A percentile compares a stretch with the other conserved stretches of the same genome.
Evolutionary conservation across 768 basidiomycete species (phyloP).

Genomic region (Chiua virens): DNA sequence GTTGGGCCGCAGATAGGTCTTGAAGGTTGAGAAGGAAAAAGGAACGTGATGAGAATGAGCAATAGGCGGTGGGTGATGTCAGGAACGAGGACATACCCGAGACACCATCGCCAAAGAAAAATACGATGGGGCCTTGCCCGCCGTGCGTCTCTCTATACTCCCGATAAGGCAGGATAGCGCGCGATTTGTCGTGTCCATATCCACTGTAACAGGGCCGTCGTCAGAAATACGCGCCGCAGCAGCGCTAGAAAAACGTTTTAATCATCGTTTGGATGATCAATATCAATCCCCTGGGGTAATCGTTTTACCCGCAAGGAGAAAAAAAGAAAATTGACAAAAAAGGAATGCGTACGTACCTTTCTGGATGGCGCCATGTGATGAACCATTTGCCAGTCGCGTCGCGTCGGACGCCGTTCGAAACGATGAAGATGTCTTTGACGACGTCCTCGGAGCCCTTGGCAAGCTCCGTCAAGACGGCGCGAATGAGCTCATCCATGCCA

Average conservation of each 20-base stretch:
- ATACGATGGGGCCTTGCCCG: slow-evolving; percentile 60
- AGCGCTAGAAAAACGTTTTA: not conserved
- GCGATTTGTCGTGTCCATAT: slow-evolving; percentile 96
- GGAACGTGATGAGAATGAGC: not conserved
- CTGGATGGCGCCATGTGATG: slow-evolving; percentile 86
- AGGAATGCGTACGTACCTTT: slow-evolving; percentile 52
- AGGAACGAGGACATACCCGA: slow-evolving; percentile 56
- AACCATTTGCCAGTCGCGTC: slow-evolving; percentile 65
- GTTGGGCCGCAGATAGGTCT: slow-evolving; percentile 91
- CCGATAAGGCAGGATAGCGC: slow-evolving; percentile 86
- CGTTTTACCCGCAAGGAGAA: not conserved
- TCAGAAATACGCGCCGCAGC: not conserved
- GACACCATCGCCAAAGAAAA: slow-evolving; percentile 98
- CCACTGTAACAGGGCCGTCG: slow-evolving; percentile 44
- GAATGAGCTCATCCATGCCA: slow-evolving; percentile 93
- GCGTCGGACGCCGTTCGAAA: slow-evolving; percentile 86
- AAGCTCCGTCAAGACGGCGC: slow-evolving; percentile 78
- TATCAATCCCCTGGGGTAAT: too few species aligned
- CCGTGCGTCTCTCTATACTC: slow-evolving; percentile 37
- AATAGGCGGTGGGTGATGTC: not conserved
- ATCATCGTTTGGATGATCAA: not conserved
- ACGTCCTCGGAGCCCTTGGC: slow-evolving; percentile 58
- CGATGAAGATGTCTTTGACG: slow-evolving; percentile 79
- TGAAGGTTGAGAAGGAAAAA: too few species aligned
- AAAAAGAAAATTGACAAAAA: not conserved